Percentiles rank a stretch among this genome's conserved stretches.
Conservation (phyloP, 2,329 filamentous ascomycete genomes). For the Fusarium marasasianum region DNA sequence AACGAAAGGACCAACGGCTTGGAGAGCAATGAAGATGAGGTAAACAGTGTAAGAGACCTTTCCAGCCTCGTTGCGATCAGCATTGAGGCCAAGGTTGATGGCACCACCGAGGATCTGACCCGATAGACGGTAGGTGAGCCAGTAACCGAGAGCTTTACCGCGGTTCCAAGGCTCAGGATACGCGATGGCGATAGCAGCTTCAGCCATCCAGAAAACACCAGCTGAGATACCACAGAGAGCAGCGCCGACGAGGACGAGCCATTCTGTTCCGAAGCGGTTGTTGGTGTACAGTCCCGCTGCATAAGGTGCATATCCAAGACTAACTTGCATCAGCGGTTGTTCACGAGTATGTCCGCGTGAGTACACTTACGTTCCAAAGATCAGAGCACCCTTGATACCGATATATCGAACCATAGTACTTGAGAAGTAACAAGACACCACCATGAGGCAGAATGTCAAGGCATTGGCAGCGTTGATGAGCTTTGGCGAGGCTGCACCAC, state of each 20-base stretch:
- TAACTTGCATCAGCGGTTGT: constrained; percentile 28
- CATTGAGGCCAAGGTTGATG: constrained; percentile 75
- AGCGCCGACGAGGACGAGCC: constrained; percentile 74
- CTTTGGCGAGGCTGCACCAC: constrained; percentile 70
- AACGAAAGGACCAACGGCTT: constrained; percentile 71
- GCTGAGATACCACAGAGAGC: constrained; percentile 76
- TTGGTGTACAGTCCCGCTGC: constrained; percentile 77
- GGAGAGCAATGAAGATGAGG: constrained; percentile 75
- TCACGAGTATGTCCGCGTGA: accelerated
- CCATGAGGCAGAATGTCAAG: constrained; percentile 77
- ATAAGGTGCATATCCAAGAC: constrained; percentile 74
- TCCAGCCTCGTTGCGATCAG: constrained; percentile 64
- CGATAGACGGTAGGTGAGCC: constrained; percentile 67
- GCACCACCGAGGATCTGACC: constrained; percentile 78
- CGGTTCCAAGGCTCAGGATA: constrained; percentile 77
- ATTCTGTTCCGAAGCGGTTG: constrained; percentile 74
- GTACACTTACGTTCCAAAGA: constrained; percentile 70
- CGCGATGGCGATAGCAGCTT: constrained; percentile 76
- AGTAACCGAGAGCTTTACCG: constrained; percentile 72
- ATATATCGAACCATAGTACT: constrained; percentile 72
- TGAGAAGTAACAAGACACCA: constrained; percentile 73
- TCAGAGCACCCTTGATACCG: constrained; percentile 75
- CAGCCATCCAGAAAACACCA: constrained; percentile 79
- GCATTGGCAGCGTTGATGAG: constrained; percentile 77
- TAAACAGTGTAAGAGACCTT: constrained; percentile 76